Evolutionary conservation across 805 yeast species (phyloP).

Genomic region (Pichia eremophila): DNA sequence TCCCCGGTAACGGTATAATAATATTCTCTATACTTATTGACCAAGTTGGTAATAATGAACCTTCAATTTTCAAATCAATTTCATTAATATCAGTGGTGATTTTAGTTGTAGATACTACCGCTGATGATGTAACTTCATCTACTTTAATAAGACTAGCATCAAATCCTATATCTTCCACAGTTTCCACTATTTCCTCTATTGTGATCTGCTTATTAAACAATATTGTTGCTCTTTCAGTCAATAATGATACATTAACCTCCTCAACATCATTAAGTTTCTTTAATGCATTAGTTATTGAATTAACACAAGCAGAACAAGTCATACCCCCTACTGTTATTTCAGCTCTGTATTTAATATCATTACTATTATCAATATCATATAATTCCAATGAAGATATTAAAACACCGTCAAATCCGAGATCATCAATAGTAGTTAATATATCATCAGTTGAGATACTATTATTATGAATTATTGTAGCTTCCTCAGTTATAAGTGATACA

Average conservation of each 20-base stretch:
- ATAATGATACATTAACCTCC: conserved; percentile 50
- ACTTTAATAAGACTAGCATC: conserved; percentile 37
- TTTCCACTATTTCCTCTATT: conserved; percentile 27
- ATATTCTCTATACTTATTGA: conserved; percentile 40
- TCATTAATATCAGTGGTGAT: conserved; percentile 6
- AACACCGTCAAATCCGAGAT: conserved; percentile 54
- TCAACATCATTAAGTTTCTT: conserved; percentile 25
- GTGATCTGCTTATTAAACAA: conserved; percentile 31
- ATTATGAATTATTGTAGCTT: conserved; percentile 50
- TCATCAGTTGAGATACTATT: conserved; percentile 20
- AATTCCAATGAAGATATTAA: conserved; percentile 3
- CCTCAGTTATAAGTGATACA: conserved; percentile 71
- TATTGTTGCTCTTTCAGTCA: conserved; percentile 64
- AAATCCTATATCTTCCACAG: conserved; percentile 41
- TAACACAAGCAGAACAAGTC: conserved; percentile 62
- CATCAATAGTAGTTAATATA: conserved; percentile 53
- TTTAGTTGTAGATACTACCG: background rate
- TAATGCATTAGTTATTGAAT: conserved; percentile 41
- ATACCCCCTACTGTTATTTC: conserved; percentile 53
- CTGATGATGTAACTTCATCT: conserved; percentile 3
- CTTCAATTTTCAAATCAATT: conserved; percentile 33
- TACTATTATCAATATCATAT: background rate
- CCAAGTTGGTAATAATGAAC: conserved; percentile 57
- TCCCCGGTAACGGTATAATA: conserved; percentile 38
- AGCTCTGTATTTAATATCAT: conserved; percentile 1